These are phyloP conservation scores for Fonsecaea nubica DNA, from an alignment of 2,329 filamentous ascomycete genomes.

Conservation along the genomic window DNA sequence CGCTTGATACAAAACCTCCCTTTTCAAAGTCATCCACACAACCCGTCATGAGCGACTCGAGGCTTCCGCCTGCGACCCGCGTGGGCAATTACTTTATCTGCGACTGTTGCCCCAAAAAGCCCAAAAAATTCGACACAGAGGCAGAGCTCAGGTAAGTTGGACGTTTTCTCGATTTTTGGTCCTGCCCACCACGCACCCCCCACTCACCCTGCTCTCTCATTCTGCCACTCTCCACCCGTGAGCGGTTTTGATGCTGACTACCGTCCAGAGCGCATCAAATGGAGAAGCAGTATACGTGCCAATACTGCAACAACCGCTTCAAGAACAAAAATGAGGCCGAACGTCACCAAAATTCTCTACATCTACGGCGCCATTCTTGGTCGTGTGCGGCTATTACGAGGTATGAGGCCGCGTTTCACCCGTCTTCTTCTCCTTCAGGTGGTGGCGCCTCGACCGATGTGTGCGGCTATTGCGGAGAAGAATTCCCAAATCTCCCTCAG, in stretches of 20 bases:
- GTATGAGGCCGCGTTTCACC: slow-evolving; percentile 84
- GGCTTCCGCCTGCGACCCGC: slow-evolving; percentile 49
- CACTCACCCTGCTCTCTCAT: background rate
- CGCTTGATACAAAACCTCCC: slow-evolving; percentile 41
- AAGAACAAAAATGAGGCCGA: slow-evolving; percentile 99
- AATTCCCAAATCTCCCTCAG: slow-evolving; percentile 76
- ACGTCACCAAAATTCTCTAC: slow-evolving; percentile 92
- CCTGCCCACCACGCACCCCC: background rate
- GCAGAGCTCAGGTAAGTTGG: slow-evolving; percentile 79
- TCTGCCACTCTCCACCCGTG: background rate
- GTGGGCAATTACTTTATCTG: slow-evolving; percentile 73
- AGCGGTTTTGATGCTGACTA: slow-evolving; percentile 13
- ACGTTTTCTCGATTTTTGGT: background rate
- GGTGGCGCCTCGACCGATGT: slow-evolving; percentile 64
- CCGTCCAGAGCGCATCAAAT: slow-evolving; percentile 76
- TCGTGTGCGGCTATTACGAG: slow-evolving; percentile 84
- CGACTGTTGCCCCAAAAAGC: slow-evolving; percentile 96
- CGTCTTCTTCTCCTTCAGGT: slow-evolving; percentile 58
- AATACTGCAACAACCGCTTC: slow-evolving; percentile 91
- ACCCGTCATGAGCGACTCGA: slow-evolving; percentile 44
- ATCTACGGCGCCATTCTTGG: slow-evolving; percentile 92
- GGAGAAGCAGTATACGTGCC: slow-evolving; percentile 95
- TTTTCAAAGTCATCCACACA: slow-evolving; percentile 58
- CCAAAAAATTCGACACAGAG: slow-evolving; percentile 87
- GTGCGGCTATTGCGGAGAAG: slow-evolving; percentile 94